Base-by-base conservation (phyloP, 2,329 filamentous ascomycete genomes). In the Fusarium tjaetaba region DNA sequence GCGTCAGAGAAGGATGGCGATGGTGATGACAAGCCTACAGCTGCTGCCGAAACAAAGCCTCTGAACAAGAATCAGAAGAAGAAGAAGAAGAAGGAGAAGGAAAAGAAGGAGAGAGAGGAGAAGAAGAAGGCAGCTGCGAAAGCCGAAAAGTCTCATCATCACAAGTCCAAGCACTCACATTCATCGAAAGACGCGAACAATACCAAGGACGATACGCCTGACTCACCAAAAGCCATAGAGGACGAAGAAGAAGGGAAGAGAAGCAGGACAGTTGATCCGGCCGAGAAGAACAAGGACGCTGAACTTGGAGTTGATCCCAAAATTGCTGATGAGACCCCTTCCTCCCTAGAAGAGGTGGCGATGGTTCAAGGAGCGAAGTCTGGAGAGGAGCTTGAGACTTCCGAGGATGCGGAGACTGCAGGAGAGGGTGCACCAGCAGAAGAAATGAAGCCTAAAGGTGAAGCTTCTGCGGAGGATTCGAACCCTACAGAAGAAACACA, bases 31-130 rank as follows among this genome's bases (percentile, higher is more conserved):
- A 72, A 72, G 28, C 49, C 58, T 42, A 39, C 52, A 67, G 59
- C 42, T 52, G 22, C 59, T 13, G 20, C 49, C 42, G 61, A 63
- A 38, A 61, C 51, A 22, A 78, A 76, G 55, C 9, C 53, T 45
- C 72, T 68, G 48, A 61, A n/a, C n/a, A 79, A 77, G 61, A 76
- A 57, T 18, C 46, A 62, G n/a, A 76, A 74, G 48, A 71, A 70
- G 55, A 76, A 70, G 55, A 76, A 75, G n/a, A 74, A 88, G 52
- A 92, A 91, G 81, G 94, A 95, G 22, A 46, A 72, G 11, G 41
- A 73, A 22, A 46, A 68, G 26, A 61, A 76, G 42, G 49, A 72
- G 52, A 71, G 74, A 36, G 45, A 65, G 36, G 65, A 75, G 51
- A 71, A 62, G 57, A 75, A 73, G 39, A 75, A 75, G 52, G 49